These are phyloP conservation scores for Tulasnella calospora DNA, from an alignment of 768 basidiomycete species.

Conservation along the genomic window DNA sequence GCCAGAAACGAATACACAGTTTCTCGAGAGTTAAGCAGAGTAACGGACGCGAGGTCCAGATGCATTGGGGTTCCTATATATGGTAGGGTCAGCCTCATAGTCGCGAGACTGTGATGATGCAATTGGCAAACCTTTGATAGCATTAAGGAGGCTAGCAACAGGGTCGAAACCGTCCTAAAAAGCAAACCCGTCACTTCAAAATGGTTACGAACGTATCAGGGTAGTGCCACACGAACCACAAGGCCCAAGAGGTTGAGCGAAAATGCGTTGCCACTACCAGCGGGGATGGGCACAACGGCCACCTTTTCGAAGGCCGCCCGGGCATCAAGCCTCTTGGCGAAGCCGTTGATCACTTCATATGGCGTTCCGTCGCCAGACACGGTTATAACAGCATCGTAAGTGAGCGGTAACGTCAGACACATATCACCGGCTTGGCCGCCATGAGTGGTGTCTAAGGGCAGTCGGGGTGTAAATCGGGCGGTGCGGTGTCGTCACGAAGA, in stretches of 20 bases:
- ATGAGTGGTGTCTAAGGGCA: conserved; percentile 54
- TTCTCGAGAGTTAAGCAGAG: conserved; percentile 55
- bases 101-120: not conserved
- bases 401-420: conserved; percentile 50
- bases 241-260: conserved; percentile 70
- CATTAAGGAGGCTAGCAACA: conserved; percentile 67
- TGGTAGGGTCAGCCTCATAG: not conserved
- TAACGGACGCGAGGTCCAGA: conserved; percentile 72
- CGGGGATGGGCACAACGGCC: conserved; percentile 74
- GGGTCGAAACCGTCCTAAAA: conserved; percentile 63
- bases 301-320: conserved; percentile 52
- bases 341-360: conserved; percentile 80
- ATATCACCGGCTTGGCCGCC: conserved; percentile 63
- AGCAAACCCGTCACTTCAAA: conserved; percentile 5
- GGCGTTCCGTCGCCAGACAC: conserved; percentile 82
- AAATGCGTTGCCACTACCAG: conserved; percentile 76
- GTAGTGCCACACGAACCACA: conserved; percentile 42
- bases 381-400: conserved; percentile 65
- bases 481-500: not conserved
- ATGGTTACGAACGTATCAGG: not conserved
- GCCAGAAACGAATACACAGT: conserved; percentile 68
- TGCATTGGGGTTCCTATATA: conserved; percentile 62
- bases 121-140: conserved; percentile 59
- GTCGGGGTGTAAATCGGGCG: not conserved
- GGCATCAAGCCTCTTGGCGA: conserved; percentile 60